phyloP scores from a whole-genome alignment of 75 land plant genomes.

The Pinus albicaulis region DNA sequence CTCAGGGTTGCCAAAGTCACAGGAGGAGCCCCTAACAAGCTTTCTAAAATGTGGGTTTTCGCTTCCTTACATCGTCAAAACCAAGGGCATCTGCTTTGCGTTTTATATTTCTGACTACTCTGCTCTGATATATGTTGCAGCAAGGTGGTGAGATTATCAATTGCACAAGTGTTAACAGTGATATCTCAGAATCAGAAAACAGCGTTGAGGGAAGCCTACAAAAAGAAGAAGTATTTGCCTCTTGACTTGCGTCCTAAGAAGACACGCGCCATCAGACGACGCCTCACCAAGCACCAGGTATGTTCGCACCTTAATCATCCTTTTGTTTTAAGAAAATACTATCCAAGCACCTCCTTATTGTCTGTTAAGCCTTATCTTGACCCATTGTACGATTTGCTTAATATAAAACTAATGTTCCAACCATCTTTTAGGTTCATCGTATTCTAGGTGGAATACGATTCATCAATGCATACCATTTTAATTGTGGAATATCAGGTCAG shows the following conservation, averaged over 20 bases:
- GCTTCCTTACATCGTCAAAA: not conserved
- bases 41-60: slow-evolving; percentile 42
- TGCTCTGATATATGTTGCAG: slow-evolving; percentile 13
- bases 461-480: too few species aligned
- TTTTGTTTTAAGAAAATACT: not conserved
- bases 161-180: slow-evolving; percentile 54
- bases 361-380: too few species aligned
- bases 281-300: slow-evolving; percentile 55
- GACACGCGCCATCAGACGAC: slow-evolving; percentile 49
- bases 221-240: slow-evolving; percentile 41
- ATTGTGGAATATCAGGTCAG: too few species aligned
- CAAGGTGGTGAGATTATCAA: slow-evolving; percentile 58
- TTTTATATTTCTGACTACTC: not conserved
- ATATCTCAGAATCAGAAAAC: slow-evolving; percentile 58
- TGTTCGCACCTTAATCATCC: not conserved
- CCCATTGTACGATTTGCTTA: too few species aligned
- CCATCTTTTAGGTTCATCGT: too few species aligned
- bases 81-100: not conserved
- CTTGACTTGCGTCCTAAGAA: slow-evolving; percentile 47
- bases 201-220: slow-evolving; percentile 41
- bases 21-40: slow-evolving; percentile 66
- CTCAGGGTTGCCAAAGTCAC: slow-evolving; percentile 64
- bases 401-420: too few species aligned
- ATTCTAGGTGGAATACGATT: too few species aligned
- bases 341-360: too few species aligned